A percentile compares a stretch with the other conserved stretches of the same genome.
phyloP scores from a whole-genome alignment of 2,329 filamentous ascomycete genomes.

The Apiospora phragmitis region DNA sequence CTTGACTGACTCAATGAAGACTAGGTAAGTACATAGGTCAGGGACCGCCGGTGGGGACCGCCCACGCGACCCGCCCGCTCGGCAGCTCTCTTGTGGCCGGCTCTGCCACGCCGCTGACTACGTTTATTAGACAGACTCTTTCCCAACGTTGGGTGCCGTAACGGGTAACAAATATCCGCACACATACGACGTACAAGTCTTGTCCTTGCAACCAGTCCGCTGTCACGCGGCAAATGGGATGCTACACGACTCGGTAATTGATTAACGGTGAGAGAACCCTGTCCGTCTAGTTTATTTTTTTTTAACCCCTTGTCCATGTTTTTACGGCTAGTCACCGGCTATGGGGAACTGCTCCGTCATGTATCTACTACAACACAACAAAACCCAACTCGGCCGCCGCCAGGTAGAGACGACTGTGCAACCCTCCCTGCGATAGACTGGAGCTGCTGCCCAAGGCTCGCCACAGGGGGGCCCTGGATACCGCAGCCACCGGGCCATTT shows the following conservation, averaged over 20 bases:
- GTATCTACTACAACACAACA: background rate
- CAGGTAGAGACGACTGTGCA: background rate
- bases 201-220: conserved; percentile 1
- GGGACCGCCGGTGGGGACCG: background rate
- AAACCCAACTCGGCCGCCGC: background rate
- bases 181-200: background rate
- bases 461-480: background rate
- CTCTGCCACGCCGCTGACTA: background rate
- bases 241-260: conserved; percentile 10
- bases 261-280: background rate
- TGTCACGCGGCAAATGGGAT: conserved; percentile 10
- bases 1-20: background rate
- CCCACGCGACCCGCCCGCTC: conserved; percentile 1
- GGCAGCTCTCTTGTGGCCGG: background rate
- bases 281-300: background rate
- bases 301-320: background rate
- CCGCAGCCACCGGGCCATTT: background rate
- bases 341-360: background rate
- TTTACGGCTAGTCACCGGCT: background rate
- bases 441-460: conserved; percentile 2
- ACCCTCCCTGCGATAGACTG: background rate
- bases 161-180: conserved; percentile 2
- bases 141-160: background rate
- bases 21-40: background rate
- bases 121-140: background rate